Base-by-base conservation (phyloP, 164 flowering plant genomes). In the Pachysandra terminalis region DNA sequence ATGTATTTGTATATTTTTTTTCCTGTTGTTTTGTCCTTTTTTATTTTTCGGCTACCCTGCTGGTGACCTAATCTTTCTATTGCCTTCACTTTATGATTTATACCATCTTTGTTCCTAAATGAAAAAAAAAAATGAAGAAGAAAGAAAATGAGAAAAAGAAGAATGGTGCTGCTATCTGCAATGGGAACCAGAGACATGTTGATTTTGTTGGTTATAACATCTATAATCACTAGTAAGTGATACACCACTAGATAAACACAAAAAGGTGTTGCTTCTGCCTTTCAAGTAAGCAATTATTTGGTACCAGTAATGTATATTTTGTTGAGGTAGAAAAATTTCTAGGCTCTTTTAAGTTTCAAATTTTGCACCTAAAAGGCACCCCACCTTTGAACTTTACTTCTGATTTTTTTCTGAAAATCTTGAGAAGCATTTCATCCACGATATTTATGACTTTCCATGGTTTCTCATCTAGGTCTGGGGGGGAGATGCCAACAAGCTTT, bases 401-500 rank as follows among this genome's bases (percentile, higher is more conserved):
- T 45, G 1, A 9, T n/a, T 63, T 6, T 35, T 16, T 22, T 22
- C 23, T 32, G 37, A 7, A 32, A 32, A 32, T 32, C 37, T 32
- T 32, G 3, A 3, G 37, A 32, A 32, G 37, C 37, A 32, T 32
- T 32, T 32, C 37, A 15, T 54, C 8, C 0, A 56, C 22, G 16
- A 59, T n/a, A 27, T 68, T 57, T 19, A 63, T 73, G 67, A 73
- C 58, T 35, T 19, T 63, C 24, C 25, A 49, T 60, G 56, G 4
- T 65, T 66, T 53, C 37, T 53, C 65, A 59, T 73, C 17, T 72
- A 85, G 95, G 66, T 66, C 75, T 68, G 78, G 69, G 21, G 64
- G 58, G 35, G 86, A 83, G 58, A 73, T 83, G 72, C 86, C 87
- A 64, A 79, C 87, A 41, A 83, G 87, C 74, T 89, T 82, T 67